Percentiles rank a stretch among this genome's conserved stretches.
phyloP scores from a whole-genome alignment of 164 flowering plant genomes.

The Sextonia rubra region DNA sequence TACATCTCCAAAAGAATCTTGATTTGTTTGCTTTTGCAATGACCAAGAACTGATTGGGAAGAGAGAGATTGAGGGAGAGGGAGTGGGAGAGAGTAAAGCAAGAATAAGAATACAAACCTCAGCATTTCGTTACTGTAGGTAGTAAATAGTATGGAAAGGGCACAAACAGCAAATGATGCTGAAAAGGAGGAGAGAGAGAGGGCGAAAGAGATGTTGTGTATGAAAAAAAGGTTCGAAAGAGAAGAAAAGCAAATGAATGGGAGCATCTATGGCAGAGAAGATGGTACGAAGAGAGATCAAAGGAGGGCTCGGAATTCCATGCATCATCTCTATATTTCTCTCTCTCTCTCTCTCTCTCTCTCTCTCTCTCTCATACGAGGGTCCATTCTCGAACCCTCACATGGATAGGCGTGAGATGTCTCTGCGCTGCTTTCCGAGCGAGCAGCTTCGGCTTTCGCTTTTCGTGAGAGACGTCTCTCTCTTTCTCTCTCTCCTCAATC shows the following conservation, averaged over 20 bases:
- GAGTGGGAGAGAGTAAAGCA: slow-evolving; percentile 9
- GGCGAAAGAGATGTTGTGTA: neutral
- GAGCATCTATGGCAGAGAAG: slow-evolving; percentile 4
- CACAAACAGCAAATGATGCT: neutral
- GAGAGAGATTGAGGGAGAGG: neutral
- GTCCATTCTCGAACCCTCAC: neutral
- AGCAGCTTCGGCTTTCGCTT: slow-evolving; percentile 11
- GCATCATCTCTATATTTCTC: neutral
- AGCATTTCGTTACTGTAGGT: slow-evolving; percentile 6
- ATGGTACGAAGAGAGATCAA: slow-evolving; percentile 2
- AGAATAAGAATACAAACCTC: neutral
- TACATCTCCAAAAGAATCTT: slow-evolving; percentile 7
- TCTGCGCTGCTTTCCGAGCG: slow-evolving; percentile 1
- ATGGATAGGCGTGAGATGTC: neutral
- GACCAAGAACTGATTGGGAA: slow-evolving; percentile 4
- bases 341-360: no score
- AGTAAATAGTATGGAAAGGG: neutral
- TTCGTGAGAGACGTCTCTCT: neutral
- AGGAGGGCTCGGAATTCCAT: slow-evolving; percentile 14
- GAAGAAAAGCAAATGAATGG: neutral
- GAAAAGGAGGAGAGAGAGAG: neutral
- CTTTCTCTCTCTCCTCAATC: neutral
- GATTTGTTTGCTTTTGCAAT: slow-evolving; percentile 6
- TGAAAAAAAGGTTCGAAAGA: no score
- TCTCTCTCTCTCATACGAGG: neutral